phyloP scores from a whole-genome alignment of 2,329 filamentous ascomycete species.

The Xylariaceae sp. region DNA sequence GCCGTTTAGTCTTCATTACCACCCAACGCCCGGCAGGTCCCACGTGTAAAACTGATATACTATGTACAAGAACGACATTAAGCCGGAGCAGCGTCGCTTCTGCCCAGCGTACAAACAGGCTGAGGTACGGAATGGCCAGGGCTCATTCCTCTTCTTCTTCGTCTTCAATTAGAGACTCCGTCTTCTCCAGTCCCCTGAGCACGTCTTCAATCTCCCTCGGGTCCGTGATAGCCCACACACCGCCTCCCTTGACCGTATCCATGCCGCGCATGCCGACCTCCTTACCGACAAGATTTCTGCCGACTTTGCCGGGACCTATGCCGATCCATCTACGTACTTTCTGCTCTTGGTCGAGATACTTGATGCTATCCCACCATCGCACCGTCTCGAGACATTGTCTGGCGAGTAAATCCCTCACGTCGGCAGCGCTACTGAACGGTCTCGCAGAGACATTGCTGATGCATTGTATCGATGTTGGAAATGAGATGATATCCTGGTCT shows the following conservation, averaged over 20 bases:
- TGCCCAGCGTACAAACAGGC: background rate
- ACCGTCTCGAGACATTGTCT: slow-evolving; percentile 87
- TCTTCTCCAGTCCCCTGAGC: slow-evolving; percentile 60
- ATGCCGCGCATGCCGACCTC: slow-evolving; percentile 82
- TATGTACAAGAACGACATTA: slow-evolving; percentile 7
- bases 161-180: slow-evolving; percentile 48
- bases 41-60: slow-evolving; percentile 4
- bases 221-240: slow-evolving; percentile 86
- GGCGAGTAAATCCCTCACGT: slow-evolving; percentile 74
- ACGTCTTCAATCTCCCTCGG: slow-evolving; percentile 70
- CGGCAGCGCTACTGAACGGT: slow-evolving; percentile 66
- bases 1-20: slow-evolving; percentile 9
- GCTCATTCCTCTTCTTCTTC: slow-evolving; percentile 40
- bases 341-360: slow-evolving; percentile 78
- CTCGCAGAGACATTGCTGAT: slow-evolving; percentile 80
- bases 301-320: slow-evolving; percentile 89
- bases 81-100: background rate
- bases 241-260: slow-evolving; percentile 77
- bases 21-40: slow-evolving; percentile 5
- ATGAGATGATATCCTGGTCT: slow-evolving; percentile 62
- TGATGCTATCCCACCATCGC: slow-evolving; percentile 89
- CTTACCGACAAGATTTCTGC: slow-evolving; percentile 87
- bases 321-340: slow-evolving; percentile 82
- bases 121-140: background rate
- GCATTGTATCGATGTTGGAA: slow-evolving; percentile 69